These are phyloP conservation scores for Pseudoturritis turrita DNA, from an alignment of 345 rosid species.

Conservation along the genomic window DNA sequence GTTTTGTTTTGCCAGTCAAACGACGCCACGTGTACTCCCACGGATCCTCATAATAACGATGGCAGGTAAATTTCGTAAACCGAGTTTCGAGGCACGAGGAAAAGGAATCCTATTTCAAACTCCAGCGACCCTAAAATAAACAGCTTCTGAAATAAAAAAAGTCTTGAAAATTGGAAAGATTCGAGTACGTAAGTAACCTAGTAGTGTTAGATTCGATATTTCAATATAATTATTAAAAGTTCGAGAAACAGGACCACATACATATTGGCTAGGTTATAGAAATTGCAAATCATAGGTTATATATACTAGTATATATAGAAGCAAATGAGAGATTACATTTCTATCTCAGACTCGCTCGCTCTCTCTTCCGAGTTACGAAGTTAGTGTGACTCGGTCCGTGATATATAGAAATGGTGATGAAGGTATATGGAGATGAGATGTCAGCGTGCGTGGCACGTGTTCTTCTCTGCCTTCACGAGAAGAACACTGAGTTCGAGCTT, in stretches of 20 bases:
- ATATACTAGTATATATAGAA: background rate
- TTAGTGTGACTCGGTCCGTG: background rate
- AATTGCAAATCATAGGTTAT: background rate
- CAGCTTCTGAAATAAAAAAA: background rate
- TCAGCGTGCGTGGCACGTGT: conserved; percentile 69
- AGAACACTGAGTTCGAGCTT: conserved; percentile 63
- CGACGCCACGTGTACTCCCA: background rate
- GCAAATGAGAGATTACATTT: too few relatives aligned
- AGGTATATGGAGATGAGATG: conserved; percentile 63
- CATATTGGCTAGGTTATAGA: background rate
- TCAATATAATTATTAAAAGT: background rate
- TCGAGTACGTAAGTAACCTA: background rate
- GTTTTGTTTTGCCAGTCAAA: background rate
- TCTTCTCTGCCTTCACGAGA: conserved; percentile 64
- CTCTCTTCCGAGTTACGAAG: background rate
- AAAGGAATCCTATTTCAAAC: conserved; percentile 20
- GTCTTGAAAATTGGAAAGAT: conserved; percentile 3
- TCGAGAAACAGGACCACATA: conserved; percentile 1
- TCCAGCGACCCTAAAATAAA: conserved; percentile 5
- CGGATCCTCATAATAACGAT: background rate
- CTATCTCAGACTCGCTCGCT: background rate
- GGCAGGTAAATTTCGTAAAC: background rate
- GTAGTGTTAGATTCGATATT: background rate
- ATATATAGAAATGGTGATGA: conserved; percentile 41
- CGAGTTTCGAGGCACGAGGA: conserved; percentile 15